Evolutionary conservation across 2,329 filamentous ascomycete genomes (phyloP).

Genomic region (Fonsecaea pedrosoi): DNA sequence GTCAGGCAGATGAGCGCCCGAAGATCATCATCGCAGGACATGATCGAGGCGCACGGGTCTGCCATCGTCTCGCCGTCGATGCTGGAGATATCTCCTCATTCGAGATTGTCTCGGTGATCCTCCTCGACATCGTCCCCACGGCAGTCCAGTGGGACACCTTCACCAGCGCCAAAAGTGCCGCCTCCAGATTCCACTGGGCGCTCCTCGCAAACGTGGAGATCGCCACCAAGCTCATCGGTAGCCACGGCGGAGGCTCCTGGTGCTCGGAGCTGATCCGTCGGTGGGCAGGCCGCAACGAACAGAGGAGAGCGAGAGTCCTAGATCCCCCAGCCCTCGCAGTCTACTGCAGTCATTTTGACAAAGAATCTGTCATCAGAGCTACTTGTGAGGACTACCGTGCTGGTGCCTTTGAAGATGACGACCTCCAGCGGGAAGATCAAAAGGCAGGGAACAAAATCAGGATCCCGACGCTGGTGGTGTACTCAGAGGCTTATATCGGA

Average conservation of each 20-base stretch:
- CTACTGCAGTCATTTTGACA: conserved; percentile 51
- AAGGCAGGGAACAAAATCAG: conserved; percentile 51
- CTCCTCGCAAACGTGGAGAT: conserved; percentile 55
- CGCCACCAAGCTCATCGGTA: conserved; percentile 52
- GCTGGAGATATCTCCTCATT: conserved; percentile 38
- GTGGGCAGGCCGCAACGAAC: conserved; percentile 39
- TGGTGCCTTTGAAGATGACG: conserved; percentile 51
- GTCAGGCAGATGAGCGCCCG: conserved; percentile 34
- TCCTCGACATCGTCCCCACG: conserved; percentile 59
- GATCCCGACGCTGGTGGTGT: conserved; percentile 52
- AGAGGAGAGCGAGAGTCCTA: conserved; percentile 29
- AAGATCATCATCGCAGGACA: conserved; percentile 56
- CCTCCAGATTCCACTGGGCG: conserved; percentile 57
- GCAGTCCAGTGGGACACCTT: conserved; percentile 53
- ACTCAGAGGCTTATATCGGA: conserved; percentile 51
- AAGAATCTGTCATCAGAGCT: conserved; percentile 51
- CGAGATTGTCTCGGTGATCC: conserved; percentile 47
- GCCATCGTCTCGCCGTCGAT: conserved; percentile 56
- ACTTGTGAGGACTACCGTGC: conserved; percentile 57
- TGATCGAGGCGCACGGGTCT: conserved; percentile 57
- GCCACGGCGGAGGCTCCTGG: conserved; percentile 50
- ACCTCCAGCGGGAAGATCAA: conserved; percentile 54
- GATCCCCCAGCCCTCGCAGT: conserved; percentile 49
- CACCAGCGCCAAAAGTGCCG: conserved; percentile 44
- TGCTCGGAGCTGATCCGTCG: conserved; percentile 44